phyloP scores from a whole-genome alignment of 2,329 filamentous ascomycete species.

The Penicillium sp. region DNA sequence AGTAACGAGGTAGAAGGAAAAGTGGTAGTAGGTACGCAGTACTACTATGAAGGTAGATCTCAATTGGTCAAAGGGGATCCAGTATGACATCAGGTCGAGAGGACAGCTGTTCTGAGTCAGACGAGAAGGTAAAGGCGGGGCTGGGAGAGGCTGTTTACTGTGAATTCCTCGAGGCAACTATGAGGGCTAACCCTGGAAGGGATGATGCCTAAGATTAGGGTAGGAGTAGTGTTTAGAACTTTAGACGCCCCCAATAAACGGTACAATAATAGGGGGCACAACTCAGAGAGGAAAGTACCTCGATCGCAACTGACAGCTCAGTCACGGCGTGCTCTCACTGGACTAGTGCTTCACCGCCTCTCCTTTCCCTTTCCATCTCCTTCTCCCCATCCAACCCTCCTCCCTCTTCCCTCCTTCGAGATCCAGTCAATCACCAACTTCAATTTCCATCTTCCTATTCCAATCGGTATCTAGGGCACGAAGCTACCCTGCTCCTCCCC shows the following conservation, averaged over 20 bases:
- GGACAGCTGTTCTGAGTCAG: constrained; percentile 12
- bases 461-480: constrained; percentile 69
- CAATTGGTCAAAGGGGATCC: constrained; percentile 11
- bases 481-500: constrained; percentile 68
- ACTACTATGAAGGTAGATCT: background rate
- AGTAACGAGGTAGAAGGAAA: too few relatives aligned
- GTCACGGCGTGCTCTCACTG: constrained; percentile 6
- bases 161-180: background rate
- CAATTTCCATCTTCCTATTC: constrained; percentile 25
- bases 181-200: background rate
- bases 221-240: too few relatives aligned
- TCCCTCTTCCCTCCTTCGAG: constrained; percentile 24
- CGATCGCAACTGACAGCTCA: constrained; percentile 1
- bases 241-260: background rate
- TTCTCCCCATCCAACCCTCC: constrained; percentile 17
- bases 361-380: constrained; percentile 20
- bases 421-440: constrained; percentile 19
- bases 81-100: constrained; percentile 24
- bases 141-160: background rate
- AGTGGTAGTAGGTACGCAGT: background rate
- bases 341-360: constrained; percentile 24
- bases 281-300: background rate
- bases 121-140: background rate
- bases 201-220: background rate
- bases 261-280: background rate